Evolutionary conservation across 371 early-diverging fungal species (phyloP).

Genomic region (Blakeslea trispora): DNA sequence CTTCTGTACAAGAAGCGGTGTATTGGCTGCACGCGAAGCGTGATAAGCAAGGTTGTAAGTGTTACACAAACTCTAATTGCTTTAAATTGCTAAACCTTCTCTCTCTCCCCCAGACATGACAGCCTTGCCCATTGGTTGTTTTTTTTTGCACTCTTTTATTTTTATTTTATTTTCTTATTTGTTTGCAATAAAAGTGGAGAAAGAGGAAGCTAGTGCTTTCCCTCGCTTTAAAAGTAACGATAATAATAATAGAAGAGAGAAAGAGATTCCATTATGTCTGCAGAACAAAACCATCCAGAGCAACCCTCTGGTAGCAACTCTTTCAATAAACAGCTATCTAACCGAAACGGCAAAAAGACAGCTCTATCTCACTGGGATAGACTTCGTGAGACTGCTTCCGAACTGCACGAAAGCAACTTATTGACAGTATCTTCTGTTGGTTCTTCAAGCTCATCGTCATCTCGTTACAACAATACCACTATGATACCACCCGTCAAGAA

Average conservation of each 20-base stretch:
- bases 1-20: too few relatives aligned
- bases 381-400: slow-evolving; percentile 11
- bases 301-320: not conserved
- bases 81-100: too few relatives aligned
- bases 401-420: slow-evolving; percentile 4
- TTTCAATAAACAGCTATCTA: not conserved
- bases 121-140: too few relatives aligned
- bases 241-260: not conserved
- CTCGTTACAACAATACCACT: not conserved
- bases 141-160: too few relatives aligned
- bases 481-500: not conserved
- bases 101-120: too few relatives aligned
- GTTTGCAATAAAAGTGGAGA: too few relatives aligned
- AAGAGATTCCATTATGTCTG: not conserved
- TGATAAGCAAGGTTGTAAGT: too few relatives aligned
- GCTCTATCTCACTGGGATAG: slow-evolving; percentile 16
- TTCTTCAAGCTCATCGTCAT: not conserved
- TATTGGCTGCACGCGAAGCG: too few relatives aligned
- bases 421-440: not conserved
- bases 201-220: not conserved
- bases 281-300: not conserved
- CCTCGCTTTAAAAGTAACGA: too few relatives aligned
- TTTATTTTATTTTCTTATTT: too few relatives aligned
- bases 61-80: too few relatives aligned
- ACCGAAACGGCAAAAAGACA: slow-evolving; percentile 4